Conservation (phyloP, 1,139 yeast species). For the Taphrina pruni region DNA sequence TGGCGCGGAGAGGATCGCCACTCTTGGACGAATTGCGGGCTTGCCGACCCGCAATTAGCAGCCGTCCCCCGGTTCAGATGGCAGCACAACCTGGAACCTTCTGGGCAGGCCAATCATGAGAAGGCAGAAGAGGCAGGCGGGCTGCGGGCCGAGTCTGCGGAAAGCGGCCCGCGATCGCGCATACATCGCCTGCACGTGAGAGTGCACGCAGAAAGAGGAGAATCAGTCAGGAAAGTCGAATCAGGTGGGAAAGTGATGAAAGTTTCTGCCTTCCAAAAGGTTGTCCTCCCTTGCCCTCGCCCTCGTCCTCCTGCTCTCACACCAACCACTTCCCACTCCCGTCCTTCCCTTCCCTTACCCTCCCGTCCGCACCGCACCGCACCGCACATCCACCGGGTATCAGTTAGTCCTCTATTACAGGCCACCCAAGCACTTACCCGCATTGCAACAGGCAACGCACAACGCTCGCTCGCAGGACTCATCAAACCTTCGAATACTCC, state of each 20-base stretch:
- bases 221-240: not conserved
- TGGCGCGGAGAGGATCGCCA: not conserved
- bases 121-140: too few species aligned
- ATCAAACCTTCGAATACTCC: not conserved
- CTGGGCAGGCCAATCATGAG: too few species aligned
- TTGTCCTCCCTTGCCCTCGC: not conserved
- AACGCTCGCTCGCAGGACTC: not conserved
- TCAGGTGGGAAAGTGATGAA: not conserved
- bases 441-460: too few species aligned
- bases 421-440: not conserved
- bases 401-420: constrained; percentile 2
- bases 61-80: too few species aligned
- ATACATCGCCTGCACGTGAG: too few species aligned
- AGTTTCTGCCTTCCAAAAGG: not conserved
- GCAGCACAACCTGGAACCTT: too few species aligned
- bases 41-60: too few species aligned
- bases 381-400: not conserved
- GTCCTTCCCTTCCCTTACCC: constrained; percentile 17
- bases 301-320: not conserved
- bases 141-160: too few species aligned
- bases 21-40: not conserved
- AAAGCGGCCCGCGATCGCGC: too few species aligned
- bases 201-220: not conserved
- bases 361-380: constrained; percentile 7
- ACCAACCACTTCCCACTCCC: constrained; percentile 11